A percentile compares a stretch with the other conserved stretches of the same genome.
Evolutionary conservation across 306 rosid species (phyloP).

Genomic region (Prunus dulcis): DNA sequence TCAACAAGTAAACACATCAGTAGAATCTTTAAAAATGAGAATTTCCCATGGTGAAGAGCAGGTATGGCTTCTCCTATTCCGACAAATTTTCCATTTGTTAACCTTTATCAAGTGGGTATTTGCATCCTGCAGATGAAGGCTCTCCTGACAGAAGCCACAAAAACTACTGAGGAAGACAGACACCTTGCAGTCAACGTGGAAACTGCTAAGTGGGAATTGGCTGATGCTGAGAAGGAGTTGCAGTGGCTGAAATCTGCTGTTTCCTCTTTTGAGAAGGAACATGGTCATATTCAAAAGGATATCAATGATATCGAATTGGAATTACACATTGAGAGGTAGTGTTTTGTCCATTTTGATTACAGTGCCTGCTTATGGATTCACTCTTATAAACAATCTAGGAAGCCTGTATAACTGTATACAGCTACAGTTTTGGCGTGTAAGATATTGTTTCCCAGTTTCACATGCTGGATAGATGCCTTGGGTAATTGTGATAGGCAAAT

Average conservation of each 20-base stretch:
- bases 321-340: constrained; percentile 74
- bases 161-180: constrained; percentile 63
- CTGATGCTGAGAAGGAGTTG: constrained; percentile 88
- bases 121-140: constrained; percentile 59
- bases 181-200: constrained; percentile 61
- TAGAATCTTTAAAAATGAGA: constrained; percentile 55
- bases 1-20: constrained; percentile 55
- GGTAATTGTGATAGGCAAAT: not conserved
- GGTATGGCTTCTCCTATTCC: constrained; percentile 33
- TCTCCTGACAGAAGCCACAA: constrained; percentile 56
- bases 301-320: constrained; percentile 51
- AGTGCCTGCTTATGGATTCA: not conserved
- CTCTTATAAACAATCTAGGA: not conserved
- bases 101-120: constrained; percentile 21
- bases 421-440: not conserved
- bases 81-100: not conserved
- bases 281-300: constrained; percentile 66
- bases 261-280: constrained; percentile 80
- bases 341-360: constrained; percentile 5
- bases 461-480: not conserved
- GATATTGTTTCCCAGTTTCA: not conserved
- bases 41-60: constrained; percentile 62
- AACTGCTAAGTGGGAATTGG: constrained; percentile 70
- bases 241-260: constrained; percentile 70
- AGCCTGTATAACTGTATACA: not conserved